Percentiles rank a stretch among this genome's conserved stretches.
These are phyloP conservation scores for Plasmodium fragile DNA, from an alignment of 169 alveolate species.

Conservation along the genomic window DNA sequence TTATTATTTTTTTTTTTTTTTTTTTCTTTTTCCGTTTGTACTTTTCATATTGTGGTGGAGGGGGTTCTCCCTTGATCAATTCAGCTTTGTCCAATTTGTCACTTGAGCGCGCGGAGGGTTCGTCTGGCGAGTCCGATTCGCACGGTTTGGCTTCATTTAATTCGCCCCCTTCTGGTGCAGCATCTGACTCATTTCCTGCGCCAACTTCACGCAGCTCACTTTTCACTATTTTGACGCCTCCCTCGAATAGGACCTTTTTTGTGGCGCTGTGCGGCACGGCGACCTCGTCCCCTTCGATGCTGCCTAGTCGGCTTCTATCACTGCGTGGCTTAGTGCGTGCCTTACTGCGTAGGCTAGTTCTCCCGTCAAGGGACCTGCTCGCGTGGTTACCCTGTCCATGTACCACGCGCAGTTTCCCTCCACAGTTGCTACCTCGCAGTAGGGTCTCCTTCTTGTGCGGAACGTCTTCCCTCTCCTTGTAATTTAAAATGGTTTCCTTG, in stretches of 20 bases:
- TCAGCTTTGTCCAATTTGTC: constrained; percentile 8
- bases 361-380: neutral
- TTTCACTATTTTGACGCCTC: neutral
- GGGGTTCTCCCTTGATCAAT: constrained; percentile 21
- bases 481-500: neutral
- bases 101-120: neutral
- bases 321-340: neutral
- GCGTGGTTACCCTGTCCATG: neutral
- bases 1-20: constrained; percentile 20
- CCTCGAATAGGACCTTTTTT: neutral
- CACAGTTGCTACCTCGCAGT: neutral
- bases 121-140: neutral
- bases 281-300: neutral
- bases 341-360: neutral
- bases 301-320: neutral
- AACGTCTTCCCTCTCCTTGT: neutral
- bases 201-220: neutral
- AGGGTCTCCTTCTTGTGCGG: neutral
- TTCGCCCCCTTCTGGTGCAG: neutral
- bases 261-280: neutral
- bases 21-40: constrained; percentile 26
- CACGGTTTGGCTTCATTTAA: neutral
- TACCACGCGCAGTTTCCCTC: neutral
- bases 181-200: neutral
- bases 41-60: constrained; percentile 52